A percentile compares a stretch with the other conserved stretches of the same genome.
Conservation (phyloP, 306 rosid genomes). For the Cicer cuneatum region DNA sequence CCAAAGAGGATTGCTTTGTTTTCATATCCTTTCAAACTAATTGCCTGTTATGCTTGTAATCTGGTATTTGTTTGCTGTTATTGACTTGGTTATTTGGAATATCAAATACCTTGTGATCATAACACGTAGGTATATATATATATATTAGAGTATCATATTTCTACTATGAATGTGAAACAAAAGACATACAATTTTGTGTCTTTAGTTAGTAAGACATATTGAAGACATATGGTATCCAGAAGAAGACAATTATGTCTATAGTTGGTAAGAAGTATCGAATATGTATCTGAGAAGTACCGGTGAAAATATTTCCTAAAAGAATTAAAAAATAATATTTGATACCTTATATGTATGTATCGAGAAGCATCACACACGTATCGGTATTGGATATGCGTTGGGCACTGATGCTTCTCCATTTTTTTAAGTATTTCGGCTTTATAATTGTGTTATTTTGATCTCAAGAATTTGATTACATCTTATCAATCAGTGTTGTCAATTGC, state of each 20-base stretch:
- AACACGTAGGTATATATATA: no score
- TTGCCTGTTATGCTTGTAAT: slow-evolving; percentile 23
- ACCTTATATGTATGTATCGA: background rate
- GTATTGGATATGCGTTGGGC: background rate
- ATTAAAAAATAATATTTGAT: background rate
- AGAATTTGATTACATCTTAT: background rate
- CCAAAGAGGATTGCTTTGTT: background rate
- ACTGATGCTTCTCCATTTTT: background rate
- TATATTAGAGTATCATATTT: no score
- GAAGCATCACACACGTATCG: background rate
- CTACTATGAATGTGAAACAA: no score
- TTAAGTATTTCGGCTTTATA: background rate
- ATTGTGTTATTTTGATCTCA: slow-evolving; percentile 21
- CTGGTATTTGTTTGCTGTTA: slow-evolving; percentile 11
- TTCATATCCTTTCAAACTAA: background rate
- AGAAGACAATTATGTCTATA: background rate
- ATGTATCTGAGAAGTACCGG: background rate
- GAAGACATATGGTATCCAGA: background rate
- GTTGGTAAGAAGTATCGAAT: no score
- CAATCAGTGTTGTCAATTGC: no score
- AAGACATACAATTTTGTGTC: background rate
- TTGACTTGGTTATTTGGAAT: slow-evolving; percentile 17
- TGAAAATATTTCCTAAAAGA: background rate
- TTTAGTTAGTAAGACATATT: background rate
- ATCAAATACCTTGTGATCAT: background rate